Base-by-base conservation (phyloP, 2,329 filamentous ascomycete genomes). In the Dendrostoma leiphaemia region DNA sequence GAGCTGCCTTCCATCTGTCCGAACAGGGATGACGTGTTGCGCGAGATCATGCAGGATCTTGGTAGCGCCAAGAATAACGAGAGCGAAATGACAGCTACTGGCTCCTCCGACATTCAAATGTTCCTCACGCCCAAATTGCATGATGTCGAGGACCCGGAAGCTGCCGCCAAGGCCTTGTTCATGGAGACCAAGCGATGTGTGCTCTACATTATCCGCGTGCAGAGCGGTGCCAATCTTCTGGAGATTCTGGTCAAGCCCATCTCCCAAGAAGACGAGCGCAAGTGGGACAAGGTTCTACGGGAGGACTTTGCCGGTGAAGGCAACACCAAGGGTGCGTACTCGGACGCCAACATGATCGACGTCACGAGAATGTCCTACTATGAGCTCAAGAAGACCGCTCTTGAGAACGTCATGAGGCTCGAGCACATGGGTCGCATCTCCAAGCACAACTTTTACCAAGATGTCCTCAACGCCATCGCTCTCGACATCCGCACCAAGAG, bases 141-240 rank as follows among this genome's bases (percentile, higher is more conserved):
- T 66, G 89, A 96, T 64, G 77, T 91, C 58, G 90, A 96, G 64
- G 94, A 99, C 67, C 93, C 94, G 4, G 93, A 97, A 66, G 91
- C 92, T 4, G 89, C 94, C 57, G 80, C 94, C 59, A 97, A 97
- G 73, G 81, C 91, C 1, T 80, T 99, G 3, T 97, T 97, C 69
- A 97, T 97, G 85, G 94, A 97, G 73, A 97, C 94, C 3, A 99
- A 99, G 75, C 86, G 94, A 64, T 96, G 94, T 67, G 89, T 97
- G 37, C 77, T 99, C 59, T 99, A 97, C 72, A 97, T 99, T 69
- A 97, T 99, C 67, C 89, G 94, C 56, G 89, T 99, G 32, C 95
- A 99, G 71, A 91, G 90, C 2, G 94, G 94, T 8, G 76, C 86
- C 48, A 96, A 93, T 64, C 82, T 99, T n/a, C 85, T 97, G 70